Evolutionary conservation across 768 basidiomycete species (phyloP).

Genomic region (Phaffia australis): DNA sequence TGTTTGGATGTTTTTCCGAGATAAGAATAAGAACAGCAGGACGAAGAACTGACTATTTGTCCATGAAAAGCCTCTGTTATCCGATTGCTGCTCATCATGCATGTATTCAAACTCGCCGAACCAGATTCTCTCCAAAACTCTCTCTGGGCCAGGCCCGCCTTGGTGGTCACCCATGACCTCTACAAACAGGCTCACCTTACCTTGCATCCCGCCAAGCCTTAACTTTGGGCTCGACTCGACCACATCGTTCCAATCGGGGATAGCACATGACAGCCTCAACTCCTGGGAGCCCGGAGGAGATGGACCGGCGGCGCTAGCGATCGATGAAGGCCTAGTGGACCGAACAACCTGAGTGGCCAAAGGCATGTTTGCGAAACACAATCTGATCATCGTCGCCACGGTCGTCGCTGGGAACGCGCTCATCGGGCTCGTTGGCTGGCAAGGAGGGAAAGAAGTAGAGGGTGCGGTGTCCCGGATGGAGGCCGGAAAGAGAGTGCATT

Average conservation of each 20-base stretch:
- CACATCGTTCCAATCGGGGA: slow-evolving; percentile 15
- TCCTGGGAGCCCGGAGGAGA: slow-evolving; percentile 8
- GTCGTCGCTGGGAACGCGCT: no score
- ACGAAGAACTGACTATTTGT: no score
- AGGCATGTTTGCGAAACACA: slow-evolving; percentile 20
- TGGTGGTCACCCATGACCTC: slow-evolving; percentile 9
- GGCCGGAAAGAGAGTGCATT: slow-evolving; percentile 10
- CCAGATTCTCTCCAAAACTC: slow-evolving; percentile 20
- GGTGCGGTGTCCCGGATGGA: not conserved
- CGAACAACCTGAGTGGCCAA: slow-evolving; percentile 19
- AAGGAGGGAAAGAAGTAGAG: slow-evolving; percentile 13
- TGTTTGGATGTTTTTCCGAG: no score
- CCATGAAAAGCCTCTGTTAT: no score
- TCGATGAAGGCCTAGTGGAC: no score
- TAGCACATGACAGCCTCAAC: slow-evolving; percentile 3
- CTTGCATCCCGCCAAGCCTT: no score
- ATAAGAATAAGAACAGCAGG: no score
- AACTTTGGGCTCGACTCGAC: no score
- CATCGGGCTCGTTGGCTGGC: slow-evolving; percentile 8
- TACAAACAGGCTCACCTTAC: slow-evolving; percentile 8
- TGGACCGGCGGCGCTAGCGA: no score
- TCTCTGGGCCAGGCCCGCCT: slow-evolving; percentile 1
- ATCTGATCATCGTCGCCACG: slow-evolving; percentile 13
- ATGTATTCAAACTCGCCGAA: slow-evolving; percentile 19
- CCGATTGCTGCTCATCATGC: no score